These are phyloP conservation scores for Bruguiera parviflora DNA, from an alignment of 345 rosid genomes.

Conservation along the genomic window DNA sequence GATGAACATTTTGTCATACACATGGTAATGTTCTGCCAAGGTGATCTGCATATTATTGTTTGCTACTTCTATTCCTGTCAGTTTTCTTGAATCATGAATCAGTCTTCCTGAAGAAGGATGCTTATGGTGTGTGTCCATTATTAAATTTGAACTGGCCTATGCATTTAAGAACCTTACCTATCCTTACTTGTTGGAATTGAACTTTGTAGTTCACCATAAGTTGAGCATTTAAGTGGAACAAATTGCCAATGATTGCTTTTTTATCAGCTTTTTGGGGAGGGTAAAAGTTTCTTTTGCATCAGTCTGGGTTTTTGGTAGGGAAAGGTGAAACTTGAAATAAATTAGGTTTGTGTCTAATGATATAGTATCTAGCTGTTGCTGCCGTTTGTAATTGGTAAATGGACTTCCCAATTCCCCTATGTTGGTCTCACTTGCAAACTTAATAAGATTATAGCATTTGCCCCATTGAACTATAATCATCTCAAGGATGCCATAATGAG, in stretches of 20 bases:
- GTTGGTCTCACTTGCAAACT: too few relatives aligned
- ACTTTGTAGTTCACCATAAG: not conserved
- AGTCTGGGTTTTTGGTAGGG: too few relatives aligned
- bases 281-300: not conserved
- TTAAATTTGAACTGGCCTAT: not conserved
- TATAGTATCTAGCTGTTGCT: too few relatives aligned
- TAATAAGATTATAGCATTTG: too few relatives aligned
- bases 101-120: not conserved
- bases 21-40: constrained; percentile 48
- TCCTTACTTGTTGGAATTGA: not conserved
- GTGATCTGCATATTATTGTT: not conserved
- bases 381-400: too few relatives aligned
- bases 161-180: too few relatives aligned
- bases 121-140: not conserved
- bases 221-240: not conserved
- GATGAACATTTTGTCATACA: constrained; percentile 86
- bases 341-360: too few relatives aligned
- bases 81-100: not conserved
- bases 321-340: too few relatives aligned
- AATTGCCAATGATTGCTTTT: not conserved
- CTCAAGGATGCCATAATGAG: too few relatives aligned
- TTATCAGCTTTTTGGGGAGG: not conserved
- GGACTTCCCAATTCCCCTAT: too few relatives aligned
- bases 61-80: not conserved
- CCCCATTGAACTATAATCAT: too few relatives aligned